Conservation (phyloP, 2,329 filamentous ascomycete species). For the Shiraia bambusicola region DNA sequence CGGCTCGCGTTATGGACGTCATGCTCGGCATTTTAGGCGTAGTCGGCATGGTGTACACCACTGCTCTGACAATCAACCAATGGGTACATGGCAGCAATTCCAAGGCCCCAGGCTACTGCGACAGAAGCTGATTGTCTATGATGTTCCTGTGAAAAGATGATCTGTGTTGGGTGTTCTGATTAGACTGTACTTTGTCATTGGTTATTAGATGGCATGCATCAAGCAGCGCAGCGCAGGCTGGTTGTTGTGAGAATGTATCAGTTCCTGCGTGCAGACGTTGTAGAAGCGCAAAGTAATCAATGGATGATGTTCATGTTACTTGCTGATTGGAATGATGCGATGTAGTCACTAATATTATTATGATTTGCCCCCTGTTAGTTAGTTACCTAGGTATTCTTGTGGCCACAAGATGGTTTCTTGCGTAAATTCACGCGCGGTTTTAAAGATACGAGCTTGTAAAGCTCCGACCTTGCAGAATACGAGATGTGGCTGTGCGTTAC, state of each 20-base stretch:
- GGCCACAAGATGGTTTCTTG: too few relatives aligned
- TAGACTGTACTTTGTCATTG: constrained; percentile 8
- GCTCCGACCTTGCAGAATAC: too few relatives aligned
- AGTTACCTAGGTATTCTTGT: too few relatives aligned
- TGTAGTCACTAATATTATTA: too few relatives aligned
- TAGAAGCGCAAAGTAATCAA: too few relatives aligned
- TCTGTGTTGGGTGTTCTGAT: not conserved
- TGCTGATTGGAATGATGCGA: too few relatives aligned
- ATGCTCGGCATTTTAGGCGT: constrained; percentile 78
- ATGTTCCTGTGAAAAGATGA: not conserved
- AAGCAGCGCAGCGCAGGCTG: not conserved
- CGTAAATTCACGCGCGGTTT: too few relatives aligned
- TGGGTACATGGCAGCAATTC: constrained; percentile 68
- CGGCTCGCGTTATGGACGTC: constrained; percentile 73
- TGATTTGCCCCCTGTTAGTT: too few relatives aligned
- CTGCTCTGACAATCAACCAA: constrained; percentile 78
- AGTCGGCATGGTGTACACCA: constrained; percentile 89
- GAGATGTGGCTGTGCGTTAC: too few relatives aligned
- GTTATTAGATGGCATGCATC: not conserved
- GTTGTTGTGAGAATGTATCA: not conserved
- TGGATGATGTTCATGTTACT: too few relatives aligned
- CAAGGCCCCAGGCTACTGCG: constrained; percentile 65
- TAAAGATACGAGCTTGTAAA: too few relatives aligned
- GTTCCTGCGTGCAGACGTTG: too few relatives aligned
- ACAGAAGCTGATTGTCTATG: constrained; percentile 37